Evolutionary conservation across 495 filamentous ascomycete genomes (phyloP), one percentile per base, ranked within the genome.

Genomic region (Tuber microsphaerosporum): DNA sequence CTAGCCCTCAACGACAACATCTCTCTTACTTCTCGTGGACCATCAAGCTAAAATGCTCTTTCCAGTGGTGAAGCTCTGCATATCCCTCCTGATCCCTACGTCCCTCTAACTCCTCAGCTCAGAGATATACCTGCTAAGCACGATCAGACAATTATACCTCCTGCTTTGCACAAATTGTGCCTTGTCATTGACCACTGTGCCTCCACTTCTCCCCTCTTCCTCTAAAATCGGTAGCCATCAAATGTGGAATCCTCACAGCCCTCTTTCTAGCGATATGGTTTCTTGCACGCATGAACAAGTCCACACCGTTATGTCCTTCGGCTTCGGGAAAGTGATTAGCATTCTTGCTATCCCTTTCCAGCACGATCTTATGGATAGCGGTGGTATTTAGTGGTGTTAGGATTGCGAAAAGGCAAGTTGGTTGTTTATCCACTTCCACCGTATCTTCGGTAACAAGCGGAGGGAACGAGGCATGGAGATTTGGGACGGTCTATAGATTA

Each of bases 1-100:
- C 68, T 45, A 42, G 26, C 74, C 69, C 73, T 69, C 26, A 9
- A n/a, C n/a, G n/a, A 46, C 20, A 9, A 1, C 73, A 41, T 39
- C 69, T n/a, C 71, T 71, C 48, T n/a, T n/a, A 26, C 76, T 26
- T 72, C 73, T 14, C 68, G 51, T 16, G 42, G 51, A 61, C 22
- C 22, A 61, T 3, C 26, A 26, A 61, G 51, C n/a, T 9, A 26
- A 61, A 26, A 61, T 61, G 51, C 51, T 75, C 44, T 75, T 75
- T 74, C 72, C n/a, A n/a, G n/a, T n/a, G n/a, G n/a, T n/a, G n/a
- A n/a, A n/a, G n/a, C n/a, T n/a, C n/a, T n/a, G n/a, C 41, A 61
- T 79, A 45, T 56, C 69, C 76, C 78, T 79, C 41, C 77, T 79
- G 39, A n/a, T 79, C 72, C 77, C 77, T 16, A 72, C 69, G 6